A percentile compares a stretch with the other conserved stretches of the same genome.
These are phyloP conservation scores for Schizochytrium sp. DNA, from an alignment of 108 stramenopile genomes.

Conservation along the genomic window DNA sequence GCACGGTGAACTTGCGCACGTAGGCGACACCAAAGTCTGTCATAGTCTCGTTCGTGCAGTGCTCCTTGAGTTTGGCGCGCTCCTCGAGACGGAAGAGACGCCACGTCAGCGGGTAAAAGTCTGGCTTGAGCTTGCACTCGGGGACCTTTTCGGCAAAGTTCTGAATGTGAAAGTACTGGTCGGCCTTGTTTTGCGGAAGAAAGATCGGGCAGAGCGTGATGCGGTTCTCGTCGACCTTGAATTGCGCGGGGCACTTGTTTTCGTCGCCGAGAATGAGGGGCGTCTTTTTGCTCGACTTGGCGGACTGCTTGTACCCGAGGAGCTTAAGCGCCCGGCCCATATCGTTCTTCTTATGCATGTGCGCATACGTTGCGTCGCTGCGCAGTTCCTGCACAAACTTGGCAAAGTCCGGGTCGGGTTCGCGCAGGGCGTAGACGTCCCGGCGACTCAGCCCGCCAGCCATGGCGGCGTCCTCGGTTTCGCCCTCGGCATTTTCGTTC, in stretches of 20 bases:
- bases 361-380: neutral
- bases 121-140: slow-evolving; percentile 1
- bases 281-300: neutral
- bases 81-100: neutral
- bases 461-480: too few relatives aligned
- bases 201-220: slow-evolving; percentile 2
- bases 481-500: neutral
- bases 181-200: neutral
- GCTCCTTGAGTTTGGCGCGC: neutral
- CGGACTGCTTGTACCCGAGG: slow-evolving; percentile 9
- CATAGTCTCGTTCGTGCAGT: slow-evolving; percentile 5
- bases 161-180: neutral
- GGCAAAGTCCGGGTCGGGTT: neutral
- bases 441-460: neutral
- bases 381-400: slow-evolving; percentile 5
- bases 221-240: neutral
- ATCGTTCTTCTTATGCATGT: neutral
- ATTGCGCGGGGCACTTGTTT: neutral
- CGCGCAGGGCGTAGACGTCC: neutral
- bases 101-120: slow-evolving; percentile 18
- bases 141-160: neutral
- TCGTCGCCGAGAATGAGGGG: neutral
- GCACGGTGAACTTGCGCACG: slow-evolving; percentile 11
- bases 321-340: neutral
- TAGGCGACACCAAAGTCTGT: neutral